phyloP scores from a whole-genome alignment of 306 rosid species.

The Malus asiatica region DNA sequence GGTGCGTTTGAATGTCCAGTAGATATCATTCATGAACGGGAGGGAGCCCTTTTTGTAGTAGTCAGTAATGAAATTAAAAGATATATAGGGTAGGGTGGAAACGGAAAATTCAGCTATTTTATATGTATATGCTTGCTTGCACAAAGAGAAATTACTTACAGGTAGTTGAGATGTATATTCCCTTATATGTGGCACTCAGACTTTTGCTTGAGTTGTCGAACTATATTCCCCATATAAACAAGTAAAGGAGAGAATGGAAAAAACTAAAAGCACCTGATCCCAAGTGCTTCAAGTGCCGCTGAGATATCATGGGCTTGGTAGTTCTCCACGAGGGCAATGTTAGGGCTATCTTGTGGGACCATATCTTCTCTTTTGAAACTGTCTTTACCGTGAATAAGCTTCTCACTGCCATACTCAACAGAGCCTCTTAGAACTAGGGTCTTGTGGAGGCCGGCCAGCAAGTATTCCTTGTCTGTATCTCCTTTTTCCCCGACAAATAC shows the following conservation, averaged over 20 bases:
- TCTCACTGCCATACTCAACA: slow-evolving; percentile 59
- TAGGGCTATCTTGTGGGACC: slow-evolving; percentile 50
- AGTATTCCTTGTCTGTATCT: slow-evolving; percentile 66
- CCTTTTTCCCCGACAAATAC: slow-evolving; percentile 66
- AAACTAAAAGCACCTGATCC: slow-evolving; percentile 20
- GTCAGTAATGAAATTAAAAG: slow-evolving; percentile 3
- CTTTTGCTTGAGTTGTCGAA: slow-evolving; percentile 4
- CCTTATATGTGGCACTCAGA: slow-evolving; percentile 3
- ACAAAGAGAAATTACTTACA: background rate
- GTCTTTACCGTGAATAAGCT: slow-evolving; percentile 43
- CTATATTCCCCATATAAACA: slow-evolving; percentile 1
- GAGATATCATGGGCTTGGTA: slow-evolving; percentile 42
- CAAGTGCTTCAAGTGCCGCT: slow-evolving; percentile 39
- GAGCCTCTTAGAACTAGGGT: slow-evolving; percentile 48
- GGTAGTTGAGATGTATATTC: slow-evolving; percentile 10
- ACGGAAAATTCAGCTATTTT: slow-evolving; percentile 2
- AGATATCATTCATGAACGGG: background rate
- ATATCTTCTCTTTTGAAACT: slow-evolving; percentile 47
- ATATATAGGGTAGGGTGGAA: background rate
- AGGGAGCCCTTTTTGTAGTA: background rate
- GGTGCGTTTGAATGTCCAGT: background rate
- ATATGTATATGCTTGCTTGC: background rate
- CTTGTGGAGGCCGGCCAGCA: slow-evolving; percentile 63
- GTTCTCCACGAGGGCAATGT: slow-evolving; percentile 32
- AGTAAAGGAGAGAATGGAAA: background rate